Conservation (phyloP, 1,139 yeast species). For the Lodderomyces beijingensis region DNA sequence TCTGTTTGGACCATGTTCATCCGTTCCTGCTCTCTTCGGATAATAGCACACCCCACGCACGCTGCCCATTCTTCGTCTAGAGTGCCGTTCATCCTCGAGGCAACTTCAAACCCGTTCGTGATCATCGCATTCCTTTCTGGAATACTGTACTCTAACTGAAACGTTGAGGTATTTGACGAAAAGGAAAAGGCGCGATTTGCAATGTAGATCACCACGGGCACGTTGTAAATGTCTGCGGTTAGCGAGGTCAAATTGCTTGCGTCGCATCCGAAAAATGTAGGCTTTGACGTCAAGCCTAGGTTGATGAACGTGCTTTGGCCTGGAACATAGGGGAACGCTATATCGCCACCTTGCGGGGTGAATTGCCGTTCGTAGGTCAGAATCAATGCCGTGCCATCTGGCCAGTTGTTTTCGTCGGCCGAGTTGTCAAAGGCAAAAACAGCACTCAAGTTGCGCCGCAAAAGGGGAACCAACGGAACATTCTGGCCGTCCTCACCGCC, state of each 20-base stretch:
- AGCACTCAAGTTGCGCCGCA: slow-evolving; percentile 24
- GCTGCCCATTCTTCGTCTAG: slow-evolving; percentile 36
- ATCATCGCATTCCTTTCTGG: slow-evolving; percentile 35
- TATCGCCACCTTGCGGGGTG: slow-evolving; percentile 49
- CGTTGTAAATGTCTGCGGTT: slow-evolving; percentile 28
- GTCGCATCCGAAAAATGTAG: slow-evolving; percentile 86
- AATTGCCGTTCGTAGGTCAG: slow-evolving; percentile 64
- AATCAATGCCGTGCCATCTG: slow-evolving; percentile 29
- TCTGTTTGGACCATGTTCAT: slow-evolving; percentile 28
- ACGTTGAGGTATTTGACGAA: slow-evolving; percentile 35
- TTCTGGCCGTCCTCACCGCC: slow-evolving; percentile 34
- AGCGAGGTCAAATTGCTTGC: slow-evolving; percentile 58
- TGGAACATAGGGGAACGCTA: slow-evolving; percentile 77
- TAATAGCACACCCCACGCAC: slow-evolving; percentile 43
- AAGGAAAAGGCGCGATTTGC: slow-evolving; percentile 50
- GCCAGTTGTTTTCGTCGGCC: slow-evolving; percentile 29
- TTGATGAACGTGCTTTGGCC: slow-evolving; percentile 57
- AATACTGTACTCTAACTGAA: slow-evolving; percentile 29
- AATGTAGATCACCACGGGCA: slow-evolving; percentile 75
- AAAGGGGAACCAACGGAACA: slow-evolving; percentile 25
- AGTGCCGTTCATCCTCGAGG: slow-evolving; percentile 27
- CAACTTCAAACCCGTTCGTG: slow-evolving; percentile 35
- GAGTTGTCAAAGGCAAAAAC: slow-evolving; percentile 30
- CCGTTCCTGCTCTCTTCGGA: slow-evolving; percentile 41
- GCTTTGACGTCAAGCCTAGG: slow-evolving; percentile 56